phyloP scores from a whole-genome alignment of 306 rosid genomes.

The Cyamopsis tetragonoloba region DNA sequence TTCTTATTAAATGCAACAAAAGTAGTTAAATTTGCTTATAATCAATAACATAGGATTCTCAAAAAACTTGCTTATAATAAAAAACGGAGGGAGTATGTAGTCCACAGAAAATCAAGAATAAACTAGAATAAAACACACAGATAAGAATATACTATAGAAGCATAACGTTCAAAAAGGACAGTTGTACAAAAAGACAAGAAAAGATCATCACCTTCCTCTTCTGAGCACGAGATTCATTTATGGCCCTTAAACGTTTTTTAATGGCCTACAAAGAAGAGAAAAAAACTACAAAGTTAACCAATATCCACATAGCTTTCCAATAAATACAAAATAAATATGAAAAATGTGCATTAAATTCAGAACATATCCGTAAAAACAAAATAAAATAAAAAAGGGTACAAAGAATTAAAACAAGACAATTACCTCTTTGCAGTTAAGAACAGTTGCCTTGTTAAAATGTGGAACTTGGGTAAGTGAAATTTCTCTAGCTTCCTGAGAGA shows the following conservation, averaged over 20 bases:
- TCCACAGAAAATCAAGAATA: not conserved
- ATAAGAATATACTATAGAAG: not conserved
- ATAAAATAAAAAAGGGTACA: slow-evolving; percentile 13
- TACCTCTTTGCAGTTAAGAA: slow-evolving; percentile 86
- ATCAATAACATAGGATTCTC: too few species aligned
- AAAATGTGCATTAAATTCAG: slow-evolving; percentile 4
- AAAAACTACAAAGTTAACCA: slow-evolving; percentile 19
- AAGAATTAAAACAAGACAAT: slow-evolving; percentile 22
- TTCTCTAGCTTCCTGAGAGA: slow-evolving; percentile 82
- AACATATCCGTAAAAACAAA: not conserved
- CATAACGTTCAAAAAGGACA: slow-evolving; percentile 3
- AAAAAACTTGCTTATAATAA: too few species aligned
- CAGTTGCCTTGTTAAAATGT: slow-evolving; percentile 46
- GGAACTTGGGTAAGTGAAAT: slow-evolving; percentile 59
- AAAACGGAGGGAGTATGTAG: too few species aligned
- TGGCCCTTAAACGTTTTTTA: slow-evolving; percentile 80
- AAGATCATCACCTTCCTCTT: slow-evolving; percentile 78
- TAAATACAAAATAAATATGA: not conserved
- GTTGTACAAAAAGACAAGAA: not conserved
- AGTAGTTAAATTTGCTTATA: too few species aligned
- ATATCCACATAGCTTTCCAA: not conserved
- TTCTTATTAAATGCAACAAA: too few species aligned
- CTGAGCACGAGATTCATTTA: slow-evolving; percentile 93
- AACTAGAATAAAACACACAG: slow-evolving; percentile 1
- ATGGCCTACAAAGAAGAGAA: slow-evolving; percentile 61